These are phyloP conservation scores for Daldinia sp. DNA, from an alignment of 2,329 filamentous ascomycete species.

Conservation along the genomic window DNA sequence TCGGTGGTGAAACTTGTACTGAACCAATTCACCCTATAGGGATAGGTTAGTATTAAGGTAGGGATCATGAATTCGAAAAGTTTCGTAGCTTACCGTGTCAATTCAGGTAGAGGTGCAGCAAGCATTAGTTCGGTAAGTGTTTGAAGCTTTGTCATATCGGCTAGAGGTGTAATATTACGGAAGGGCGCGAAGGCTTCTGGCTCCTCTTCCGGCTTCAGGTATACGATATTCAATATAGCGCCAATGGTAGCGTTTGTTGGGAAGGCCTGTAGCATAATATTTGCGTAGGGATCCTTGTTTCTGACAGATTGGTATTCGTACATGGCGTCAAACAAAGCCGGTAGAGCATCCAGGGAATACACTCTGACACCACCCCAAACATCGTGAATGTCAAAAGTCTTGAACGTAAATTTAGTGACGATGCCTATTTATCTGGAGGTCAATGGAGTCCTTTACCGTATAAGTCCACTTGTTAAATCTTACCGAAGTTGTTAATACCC, in stretches of 20 bases:
- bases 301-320: conserved; percentile 40
- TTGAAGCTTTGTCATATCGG: conserved; percentile 41
- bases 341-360: conserved; percentile 41
- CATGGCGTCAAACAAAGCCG: conserved; percentile 41
- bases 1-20: conserved; percentile 43
- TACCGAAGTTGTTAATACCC: conserved; percentile 44
- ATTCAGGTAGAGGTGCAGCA: conserved; percentile 30
- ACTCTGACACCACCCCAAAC: conserved; percentile 42
- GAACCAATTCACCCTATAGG: conserved; percentile 40
- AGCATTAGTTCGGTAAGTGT: conserved; percentile 37
- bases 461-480: conserved; percentile 2
- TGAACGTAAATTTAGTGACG: conserved; percentile 42
- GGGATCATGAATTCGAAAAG: no score
- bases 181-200: conserved; percentile 43
- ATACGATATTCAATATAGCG: conserved; percentile 43
- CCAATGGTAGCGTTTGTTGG: conserved; percentile 42
- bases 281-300: conserved; percentile 46
- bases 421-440: conserved; percentile 37
- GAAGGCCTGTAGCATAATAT: conserved; percentile 44
- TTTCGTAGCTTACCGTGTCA: conserved; percentile 32
- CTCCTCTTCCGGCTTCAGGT: conserved; percentile 41
- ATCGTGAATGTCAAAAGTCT: conserved; percentile 40
- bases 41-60: conserved; percentile 6
- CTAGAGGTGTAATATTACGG: conserved; percentile 39
- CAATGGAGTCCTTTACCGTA: not conserved